A percentile compares a stretch with the other conserved stretches of the same genome.
These are phyloP conservation scores for Apiospora pterosperma DNA, from an alignment of 2,329 filamentous ascomycete genomes.

Conservation along the genomic window DNA sequence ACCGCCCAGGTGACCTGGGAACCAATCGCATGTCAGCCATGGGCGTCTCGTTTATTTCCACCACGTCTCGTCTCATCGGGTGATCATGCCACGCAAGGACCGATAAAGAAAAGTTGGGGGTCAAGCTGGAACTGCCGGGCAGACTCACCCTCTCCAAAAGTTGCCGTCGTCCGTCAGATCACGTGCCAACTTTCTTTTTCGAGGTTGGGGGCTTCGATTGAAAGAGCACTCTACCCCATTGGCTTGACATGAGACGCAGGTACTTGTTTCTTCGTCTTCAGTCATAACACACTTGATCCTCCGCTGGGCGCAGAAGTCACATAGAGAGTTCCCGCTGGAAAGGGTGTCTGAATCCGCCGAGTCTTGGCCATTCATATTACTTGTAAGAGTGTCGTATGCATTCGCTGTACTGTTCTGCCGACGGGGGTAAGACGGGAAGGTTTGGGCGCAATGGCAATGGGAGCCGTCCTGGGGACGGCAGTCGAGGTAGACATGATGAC, in stretches of 20 bases:
- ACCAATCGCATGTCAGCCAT: conserved; percentile 17
- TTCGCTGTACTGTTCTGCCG: conserved; percentile 41
- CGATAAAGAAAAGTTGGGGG: conserved; percentile 20
- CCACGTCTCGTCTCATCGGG: conserved; percentile 3
- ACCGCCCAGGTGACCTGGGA: conserved; percentile 56
- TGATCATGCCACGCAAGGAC: background rate
- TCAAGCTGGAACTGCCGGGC: conserved; percentile 15
- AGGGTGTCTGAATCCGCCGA: conserved; percentile 46
- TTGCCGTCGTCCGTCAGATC: conserved; percentile 56
- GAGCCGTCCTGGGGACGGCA: conserved; percentile 57
- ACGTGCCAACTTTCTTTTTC: conserved; percentile 75
- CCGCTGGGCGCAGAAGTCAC: conserved; percentile 71
- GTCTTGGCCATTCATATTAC: conserved; percentile 49
- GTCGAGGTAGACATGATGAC: conserved; percentile 50
- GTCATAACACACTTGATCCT: conserved; percentile 72
- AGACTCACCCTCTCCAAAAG: conserved; percentile 68
- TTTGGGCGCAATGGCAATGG: conserved; percentile 64
- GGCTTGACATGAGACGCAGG: conserved; percentile 73
- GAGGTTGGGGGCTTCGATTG: conserved; percentile 69
- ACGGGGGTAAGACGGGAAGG: conserved; percentile 43
- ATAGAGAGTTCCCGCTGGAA: conserved; percentile 45
- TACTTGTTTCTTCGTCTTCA: conserved; percentile 66
- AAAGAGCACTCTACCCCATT: conserved; percentile 78
- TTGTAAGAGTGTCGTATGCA: conserved; percentile 46
- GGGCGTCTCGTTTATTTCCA: background rate